Evolutionary conservation across 805 yeast species (phyloP).

Genomic region (Sungouiella thailandica): DNA sequence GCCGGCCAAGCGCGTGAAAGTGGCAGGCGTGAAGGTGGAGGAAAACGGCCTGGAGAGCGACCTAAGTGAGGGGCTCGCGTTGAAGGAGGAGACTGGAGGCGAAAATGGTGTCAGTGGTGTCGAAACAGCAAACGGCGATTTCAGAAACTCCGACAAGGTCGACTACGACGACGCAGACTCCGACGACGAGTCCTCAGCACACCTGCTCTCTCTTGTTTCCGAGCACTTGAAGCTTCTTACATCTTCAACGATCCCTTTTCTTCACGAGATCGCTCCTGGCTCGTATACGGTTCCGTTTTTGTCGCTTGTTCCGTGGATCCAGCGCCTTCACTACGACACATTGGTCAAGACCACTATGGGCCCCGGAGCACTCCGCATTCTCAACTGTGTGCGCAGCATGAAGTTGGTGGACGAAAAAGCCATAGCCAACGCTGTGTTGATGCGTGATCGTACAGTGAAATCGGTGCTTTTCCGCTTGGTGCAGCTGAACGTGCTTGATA

Average conservation of each 20-base stretch:
- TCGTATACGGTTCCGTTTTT: constrained; percentile 59
- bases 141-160: constrained; percentile 1
- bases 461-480: constrained; percentile 63
- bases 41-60: too few species aligned
- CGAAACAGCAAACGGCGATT: constrained; percentile 1
- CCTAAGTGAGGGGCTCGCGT: background rate
- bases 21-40: constrained; percentile 22
- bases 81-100: constrained; percentile 18
- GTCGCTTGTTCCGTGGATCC: constrained; percentile 41
- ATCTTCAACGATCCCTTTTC: constrained; percentile 48
- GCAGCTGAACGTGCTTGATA: constrained; percentile 67
- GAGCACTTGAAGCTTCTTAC: constrained; percentile 70
- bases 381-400: constrained; percentile 69
- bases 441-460: constrained; percentile 74
- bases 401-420: constrained; percentile 81
- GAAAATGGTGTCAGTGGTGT: constrained; percentile 12
- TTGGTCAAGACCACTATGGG: constrained; percentile 60
- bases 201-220: constrained; percentile 35
- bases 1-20: constrained; percentile 39
- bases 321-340: constrained; percentile 50
- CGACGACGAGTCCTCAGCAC: constrained; percentile 21
- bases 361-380: constrained; percentile 59
- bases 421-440: constrained; percentile 66
- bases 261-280: constrained; percentile 54
- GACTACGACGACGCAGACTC: constrained; percentile 16